These are phyloP conservation scores for Lasiosphaeris hirsuta DNA, from an alignment of 495 filamentous ascomycete genomes.

Conservation along the genomic window DNA sequence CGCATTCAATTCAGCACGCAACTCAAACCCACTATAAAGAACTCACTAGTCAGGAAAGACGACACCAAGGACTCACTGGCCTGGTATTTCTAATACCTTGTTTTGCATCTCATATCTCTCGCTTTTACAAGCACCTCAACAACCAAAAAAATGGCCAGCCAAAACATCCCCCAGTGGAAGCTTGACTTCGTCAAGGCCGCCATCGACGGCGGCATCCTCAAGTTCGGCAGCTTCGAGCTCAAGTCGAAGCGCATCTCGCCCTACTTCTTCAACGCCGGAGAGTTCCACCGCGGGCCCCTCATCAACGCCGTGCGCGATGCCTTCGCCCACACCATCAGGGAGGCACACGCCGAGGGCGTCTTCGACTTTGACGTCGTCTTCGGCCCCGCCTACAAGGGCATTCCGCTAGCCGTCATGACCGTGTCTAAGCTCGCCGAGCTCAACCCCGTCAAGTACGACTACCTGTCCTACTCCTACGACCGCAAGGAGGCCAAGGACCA, in stretches of 20 bases:
- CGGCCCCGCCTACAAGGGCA: slow-evolving; percentile 95
- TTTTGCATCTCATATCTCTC: no score
- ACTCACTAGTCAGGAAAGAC: no score
- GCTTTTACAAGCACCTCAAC: no score
- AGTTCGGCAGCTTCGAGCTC: slow-evolving; percentile 83
- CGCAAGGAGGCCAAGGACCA: slow-evolving; percentile 93
- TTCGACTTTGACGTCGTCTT: slow-evolving; percentile 67
- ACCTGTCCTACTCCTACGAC: slow-evolving; percentile 83
- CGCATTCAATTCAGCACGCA: no score
- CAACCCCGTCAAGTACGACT: slow-evolving; percentile 50
- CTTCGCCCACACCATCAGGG: slow-evolving; percentile 70
- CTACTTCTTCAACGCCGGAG: slow-evolving; percentile 97
- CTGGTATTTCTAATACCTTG: no score
- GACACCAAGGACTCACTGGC: not conserved
- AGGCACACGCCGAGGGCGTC: slow-evolving; percentile 34
- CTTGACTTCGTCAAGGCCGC: slow-evolving; percentile 67
- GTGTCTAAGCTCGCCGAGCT: slow-evolving; percentile 65
- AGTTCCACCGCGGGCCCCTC: slow-evolving; percentile 73
- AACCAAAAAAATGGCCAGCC: slow-evolving; percentile 15
- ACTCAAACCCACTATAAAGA: not conserved
- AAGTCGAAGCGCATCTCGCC: slow-evolving; percentile 91
- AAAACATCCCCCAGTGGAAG: slow-evolving; percentile 49
- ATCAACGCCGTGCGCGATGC: slow-evolving; percentile 70
- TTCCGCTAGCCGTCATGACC: slow-evolving; percentile 74
- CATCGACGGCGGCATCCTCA: slow-evolving; percentile 70